Base-by-base conservation (phyloP, 2,329 filamentous ascomycete species). In the Ustulina deusta region DNA sequence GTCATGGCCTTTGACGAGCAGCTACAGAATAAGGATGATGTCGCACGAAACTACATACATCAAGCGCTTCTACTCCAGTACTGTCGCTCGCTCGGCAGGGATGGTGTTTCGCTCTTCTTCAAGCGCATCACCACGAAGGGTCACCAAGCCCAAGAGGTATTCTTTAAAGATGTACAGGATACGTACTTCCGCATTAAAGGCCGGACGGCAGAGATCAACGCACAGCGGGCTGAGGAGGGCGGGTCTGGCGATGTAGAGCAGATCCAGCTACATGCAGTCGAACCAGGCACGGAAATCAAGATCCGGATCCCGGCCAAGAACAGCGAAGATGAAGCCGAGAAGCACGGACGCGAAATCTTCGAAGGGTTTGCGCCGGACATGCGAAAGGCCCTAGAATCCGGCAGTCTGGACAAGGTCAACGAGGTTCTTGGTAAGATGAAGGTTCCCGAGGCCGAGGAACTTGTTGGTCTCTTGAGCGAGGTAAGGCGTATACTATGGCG, bases 191-290 rank as follows among this genome's bases (percentile, higher is more conserved):
- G 91, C 61, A 98, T 99, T 79, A 90, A 89, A 75, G 90, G 85
- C 29, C 89, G 96, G 55, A 90, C 92, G 0, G 85, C 86, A 6
- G 93, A 97, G 79, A 91, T 97, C 71, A 80, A 85, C 62, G 80
- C 81, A 20, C 82, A 89, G 80, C 79, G 84, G 68, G 84, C 83
- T 17, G 83, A 82, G 70, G 84, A 86, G 61, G 82, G 78, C 2
- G 83, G 79, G 46, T 81, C 82, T 42, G 84, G 83, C 46, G 87
- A 91, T 22, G 91, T 97, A 10, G 96, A 99, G 83, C 95, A 97
- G 80, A 99, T 99, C 73, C 97, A 99, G 81, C 86, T 99, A 54
- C 96, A 99, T 78, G 95, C 96, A 15, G 94, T 99, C 11, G 94
- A 97, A 79, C 95, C 95, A 0, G 92, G 91, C 55, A 97, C 95